Evolutionary conservation across 257 asterid genomes (phyloP), one percentile per base, ranked within the genome.

Genomic region (Nicotiana benthamiana): DNA sequence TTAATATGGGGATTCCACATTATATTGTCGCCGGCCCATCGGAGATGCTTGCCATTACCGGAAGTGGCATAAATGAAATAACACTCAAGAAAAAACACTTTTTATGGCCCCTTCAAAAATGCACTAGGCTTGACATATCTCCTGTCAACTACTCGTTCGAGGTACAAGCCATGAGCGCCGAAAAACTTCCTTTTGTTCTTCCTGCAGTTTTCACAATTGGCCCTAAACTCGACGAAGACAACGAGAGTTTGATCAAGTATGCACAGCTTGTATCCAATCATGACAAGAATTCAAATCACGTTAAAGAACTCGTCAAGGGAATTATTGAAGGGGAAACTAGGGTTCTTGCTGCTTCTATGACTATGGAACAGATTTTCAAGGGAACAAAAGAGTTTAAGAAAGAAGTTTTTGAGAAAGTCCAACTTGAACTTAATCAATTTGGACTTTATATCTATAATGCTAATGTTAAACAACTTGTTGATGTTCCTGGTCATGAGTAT

Each of bases 201-300:
- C 97, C 93, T 0, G 94, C 94, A 1, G 97, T 92, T 26, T 92
- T 89, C 92, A 92, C 97, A 17, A 88, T 92, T 70, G 91, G 95
- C 40, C 97, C 97, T 0, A 86, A 86, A 0, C 80, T 80, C 0
- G 93, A 92, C 28, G 90, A 90, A 9, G 17, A 26, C 0, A 84
- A 5, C 3, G 77, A 70, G 34, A 82, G 89, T 87, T 86, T 90
- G 75, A 70, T 78, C 40, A 89, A 85, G 85, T 92, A 89, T n/a
- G 95, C 95, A 53, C 87, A 82, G 85, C 97, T 92, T 79, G 84
- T 92, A 8, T 84, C 95, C 0, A 85, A 90, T 5, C 92, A 87
- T 57, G 91, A 90, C 60, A 89, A 86, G 81, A 32, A 79, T 65
- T 90, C 97, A 5, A 64, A 80, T 70, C 94, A 92, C 12, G 89